A percentile compares a stretch with the other conserved stretches of the same genome.
Evolutionary conservation across 352 stramenopile species (phyloP).

Genomic region (Poterioochromonas sp.): DNA sequence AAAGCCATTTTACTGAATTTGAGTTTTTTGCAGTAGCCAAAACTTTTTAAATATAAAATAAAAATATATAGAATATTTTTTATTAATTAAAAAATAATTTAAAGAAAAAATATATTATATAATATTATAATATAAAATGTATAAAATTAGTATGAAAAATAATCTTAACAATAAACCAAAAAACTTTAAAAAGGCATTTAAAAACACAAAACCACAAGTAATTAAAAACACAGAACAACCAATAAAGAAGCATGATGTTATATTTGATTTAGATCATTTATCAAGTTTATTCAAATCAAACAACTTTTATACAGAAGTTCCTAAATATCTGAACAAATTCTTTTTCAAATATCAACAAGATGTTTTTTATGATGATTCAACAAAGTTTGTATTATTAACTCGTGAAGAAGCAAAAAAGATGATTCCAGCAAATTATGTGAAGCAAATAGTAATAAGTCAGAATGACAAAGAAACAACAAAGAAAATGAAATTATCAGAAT

Average conservation of each 20-base stretch:
- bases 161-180: too few relatives aligned
- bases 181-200: too few relatives aligned
- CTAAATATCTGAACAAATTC: background rate
- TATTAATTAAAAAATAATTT: too few relatives aligned
- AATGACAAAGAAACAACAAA: conserved; percentile 22
- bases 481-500: background rate
- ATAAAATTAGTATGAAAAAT: too few relatives aligned
- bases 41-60: too few relatives aligned
- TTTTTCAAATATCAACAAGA: background rate
- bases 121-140: too few relatives aligned
- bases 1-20: too few relatives aligned
- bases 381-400: conserved; percentile 5
- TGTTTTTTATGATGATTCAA: conserved; percentile 9
- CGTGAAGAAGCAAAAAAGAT: background rate
- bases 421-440: background rate
- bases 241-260: background rate
- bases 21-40: too few relatives aligned
- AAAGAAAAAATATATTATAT: too few relatives aligned
- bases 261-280: conserved; percentile 5
- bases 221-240: background rate
- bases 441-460: background rate
- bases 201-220: conserved; percentile 15
- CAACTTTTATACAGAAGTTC: background rate
- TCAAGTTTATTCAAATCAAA: background rate
- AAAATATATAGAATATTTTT: too few relatives aligned